Percentiles rank a stretch among this genome's conserved stretches.
These are phyloP conservation scores for Hyaloperonospora brassicae DNA, from an alignment of 352 stramenopile genomes.

Conservation along the genomic window DNA sequence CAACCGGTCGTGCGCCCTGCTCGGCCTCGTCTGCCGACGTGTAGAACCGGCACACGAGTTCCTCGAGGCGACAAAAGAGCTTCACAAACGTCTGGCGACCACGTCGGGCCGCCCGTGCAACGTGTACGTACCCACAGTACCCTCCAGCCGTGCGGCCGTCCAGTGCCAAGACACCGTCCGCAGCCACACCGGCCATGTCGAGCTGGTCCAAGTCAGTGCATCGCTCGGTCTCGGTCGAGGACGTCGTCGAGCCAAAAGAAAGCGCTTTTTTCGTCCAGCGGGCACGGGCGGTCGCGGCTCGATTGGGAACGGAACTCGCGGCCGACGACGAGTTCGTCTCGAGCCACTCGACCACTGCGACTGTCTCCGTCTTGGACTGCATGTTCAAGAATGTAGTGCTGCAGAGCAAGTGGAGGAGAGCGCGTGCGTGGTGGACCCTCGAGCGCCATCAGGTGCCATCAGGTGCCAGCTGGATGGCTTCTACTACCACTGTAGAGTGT, in stretches of 20 bases:
- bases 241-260: slow-evolving; percentile 18
- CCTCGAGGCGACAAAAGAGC: slow-evolving; percentile 33
- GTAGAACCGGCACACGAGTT: slow-evolving; percentile 41
- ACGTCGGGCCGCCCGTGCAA: slow-evolving; percentile 8
- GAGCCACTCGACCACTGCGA: not conserved
- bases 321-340: slow-evolving; percentile 13
- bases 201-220: slow-evolving; percentile 25
- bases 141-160: slow-evolving; percentile 12
- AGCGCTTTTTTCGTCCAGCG: slow-evolving; percentile 24
- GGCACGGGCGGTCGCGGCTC: slow-evolving; percentile 3
- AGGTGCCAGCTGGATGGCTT: too few species aligned
- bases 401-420: too few species aligned
- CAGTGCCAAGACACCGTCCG: slow-evolving; percentile 15
- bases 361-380: too few species aligned
- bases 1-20: slow-evolving; percentile 8
- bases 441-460: too few species aligned
- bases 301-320: slow-evolving; percentile 11
- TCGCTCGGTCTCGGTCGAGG: slow-evolving; percentile 14
- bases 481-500: too few species aligned
- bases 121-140: slow-evolving; percentile 39
- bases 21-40: slow-evolving; percentile 11
- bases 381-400: too few species aligned
- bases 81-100: slow-evolving; percentile 16
- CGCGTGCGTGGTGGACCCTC: too few species aligned
- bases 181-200: slow-evolving; percentile 19